Base-by-base conservation (phyloP, 805 yeast species). In the Wickerhamomyces chambardii region DNA sequence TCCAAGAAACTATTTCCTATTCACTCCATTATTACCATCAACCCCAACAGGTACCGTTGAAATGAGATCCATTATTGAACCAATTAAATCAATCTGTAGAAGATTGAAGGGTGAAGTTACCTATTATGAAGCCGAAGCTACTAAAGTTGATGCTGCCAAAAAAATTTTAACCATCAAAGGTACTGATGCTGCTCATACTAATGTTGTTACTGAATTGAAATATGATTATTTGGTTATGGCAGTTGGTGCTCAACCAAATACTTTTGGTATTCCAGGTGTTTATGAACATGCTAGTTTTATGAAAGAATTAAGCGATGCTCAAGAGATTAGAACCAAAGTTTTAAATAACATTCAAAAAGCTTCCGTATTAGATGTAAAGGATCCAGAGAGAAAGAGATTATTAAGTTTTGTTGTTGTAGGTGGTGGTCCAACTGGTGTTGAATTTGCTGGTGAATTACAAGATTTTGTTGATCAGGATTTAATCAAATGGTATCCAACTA, bases 351-450 rank as follows among this genome's bases (percentile, higher is more conserved):
- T 89, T 51, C 96, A 90, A 66, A 82, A 86, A 43, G 95, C 97
- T 30, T 76, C 83, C 48, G 66, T 81, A 45, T 72, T 87, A 48
- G 84, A 92, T 38, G 73, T 72, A 47, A 59, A 61, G 21, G 84
- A 76, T 47, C 78, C 78, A 16, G 95, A 84, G 58, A 77, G 97
- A 63, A 74, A 77, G 63, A 76, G 95, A 59, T 71, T 90, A 50
- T 72, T 89, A 56, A 82, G 80, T 43, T 79, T 87, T 50, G 90
- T 90, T 43, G 95, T 90, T 43, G 94, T 92, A 47, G 97, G 97
- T 53, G 97, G 97, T 63, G 97, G 97, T 45, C 97, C 97, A 57
- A 89, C 97, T 30, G 97, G 97, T 66, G 96, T 89, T 43, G 97
- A 87, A 65, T 83, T 87, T 51, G 96, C 97, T 47, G 97, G 95